Conservation (phyloP, 2,329 filamentous ascomycete genomes). For the Aspergillus sp. region DNA sequence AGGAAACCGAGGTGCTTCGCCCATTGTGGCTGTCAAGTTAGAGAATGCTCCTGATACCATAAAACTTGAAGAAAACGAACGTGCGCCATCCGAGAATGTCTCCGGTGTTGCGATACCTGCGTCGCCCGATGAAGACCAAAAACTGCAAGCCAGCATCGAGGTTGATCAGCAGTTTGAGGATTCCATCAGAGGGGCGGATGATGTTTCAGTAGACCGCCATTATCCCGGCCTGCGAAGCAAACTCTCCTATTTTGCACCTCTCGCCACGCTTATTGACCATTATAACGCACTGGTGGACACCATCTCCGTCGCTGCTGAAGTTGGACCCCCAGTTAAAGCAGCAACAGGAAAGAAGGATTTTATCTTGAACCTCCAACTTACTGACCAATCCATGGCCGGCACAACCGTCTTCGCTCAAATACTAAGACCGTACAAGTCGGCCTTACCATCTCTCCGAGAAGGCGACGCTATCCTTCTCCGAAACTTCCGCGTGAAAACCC, state of each 20-base stretch:
- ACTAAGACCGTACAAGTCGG: conserved; percentile 39
- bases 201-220: conserved; percentile 24
- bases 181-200: conserved; percentile 7
- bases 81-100: not conserved
- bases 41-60: not conserved
- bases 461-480: conserved; percentile 47
- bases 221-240: conserved; percentile 40
- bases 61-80: conserved; percentile 1
- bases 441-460: conserved; percentile 37
- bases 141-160: conserved; percentile 10
- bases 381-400: conserved; percentile 45
- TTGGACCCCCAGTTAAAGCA: conserved; percentile 32
- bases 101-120: not conserved
- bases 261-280: conserved; percentile 44
- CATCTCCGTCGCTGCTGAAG: conserved; percentile 41
- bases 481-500: conserved; percentile 46
- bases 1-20: not conserved
- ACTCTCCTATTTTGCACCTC: conserved; percentile 44
- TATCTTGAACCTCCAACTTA: conserved; percentile 42
- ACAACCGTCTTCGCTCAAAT: conserved; percentile 42
- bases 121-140: conserved; percentile 5
- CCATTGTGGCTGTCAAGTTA: not conserved
- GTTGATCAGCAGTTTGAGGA: conserved; percentile 8
- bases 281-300: conserved; percentile 42
- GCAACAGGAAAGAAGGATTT: conserved; percentile 42